Conservation (phyloP, 768 basidiomycete genomes). For the Lanmaoa pseudosensibilis region DNA sequence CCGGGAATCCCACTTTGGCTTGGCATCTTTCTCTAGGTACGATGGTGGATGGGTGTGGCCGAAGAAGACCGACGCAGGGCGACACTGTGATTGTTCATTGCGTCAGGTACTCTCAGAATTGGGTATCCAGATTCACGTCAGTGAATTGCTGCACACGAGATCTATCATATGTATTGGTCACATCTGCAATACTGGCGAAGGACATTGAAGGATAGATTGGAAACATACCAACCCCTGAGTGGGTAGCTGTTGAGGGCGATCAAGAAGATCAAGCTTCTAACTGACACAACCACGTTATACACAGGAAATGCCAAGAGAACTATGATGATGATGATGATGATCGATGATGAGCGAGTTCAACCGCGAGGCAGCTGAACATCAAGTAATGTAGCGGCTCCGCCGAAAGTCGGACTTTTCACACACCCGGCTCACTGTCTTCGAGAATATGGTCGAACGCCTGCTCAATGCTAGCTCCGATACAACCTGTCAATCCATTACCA, state of each 20-base stretch:
- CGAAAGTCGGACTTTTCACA: too few relatives aligned
- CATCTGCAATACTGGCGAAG: neutral
- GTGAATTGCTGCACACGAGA: neutral
- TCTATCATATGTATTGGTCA: neutral
- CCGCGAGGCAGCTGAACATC: neutral
- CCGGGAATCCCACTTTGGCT: neutral
- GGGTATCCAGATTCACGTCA: neutral
- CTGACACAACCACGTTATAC: neutral
- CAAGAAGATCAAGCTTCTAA: neutral
- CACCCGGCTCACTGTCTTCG: too few relatives aligned
- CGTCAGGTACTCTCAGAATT: neutral
- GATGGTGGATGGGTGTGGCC: neutral
- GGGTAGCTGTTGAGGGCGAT: too few relatives aligned
- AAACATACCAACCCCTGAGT: neutral
- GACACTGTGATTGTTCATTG: too few relatives aligned
- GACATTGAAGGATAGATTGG: neutral
- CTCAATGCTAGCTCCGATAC: too few relatives aligned
- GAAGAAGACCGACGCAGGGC: neutral
- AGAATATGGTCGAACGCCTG: too few relatives aligned
- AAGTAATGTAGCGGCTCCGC: too few relatives aligned
- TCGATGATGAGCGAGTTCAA: neutral
- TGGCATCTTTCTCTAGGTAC: neutral
- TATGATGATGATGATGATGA: too few relatives aligned
- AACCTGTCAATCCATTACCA: too few relatives aligned
- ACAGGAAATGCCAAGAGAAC: neutral